phyloP scores from a whole-genome alignment of 345 rosid genomes.

The Excoecaria agallocha region DNA sequence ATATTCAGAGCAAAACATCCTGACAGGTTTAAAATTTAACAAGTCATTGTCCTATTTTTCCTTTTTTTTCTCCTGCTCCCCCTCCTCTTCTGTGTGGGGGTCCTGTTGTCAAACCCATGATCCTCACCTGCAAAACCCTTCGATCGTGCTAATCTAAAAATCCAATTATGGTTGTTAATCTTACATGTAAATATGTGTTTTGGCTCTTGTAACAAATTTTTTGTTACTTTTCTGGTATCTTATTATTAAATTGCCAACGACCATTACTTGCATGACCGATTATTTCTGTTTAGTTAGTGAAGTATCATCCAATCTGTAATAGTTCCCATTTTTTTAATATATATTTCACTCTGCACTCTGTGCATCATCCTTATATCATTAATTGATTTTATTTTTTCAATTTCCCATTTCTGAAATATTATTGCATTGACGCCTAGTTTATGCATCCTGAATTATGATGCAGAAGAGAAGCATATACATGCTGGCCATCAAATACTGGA shows the following conservation, averaged over 20 bases:
- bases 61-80: background rate
- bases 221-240: background rate
- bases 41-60: background rate
- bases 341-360: background rate
- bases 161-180: background rate
- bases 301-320: background rate
- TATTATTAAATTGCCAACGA: background rate
- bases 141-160: background rate
- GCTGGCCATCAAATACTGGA: constrained; percentile 88
- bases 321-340: background rate
- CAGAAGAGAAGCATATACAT: constrained; percentile 88
- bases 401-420: background rate
- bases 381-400: background rate
- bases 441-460: constrained; percentile 14
- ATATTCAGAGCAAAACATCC: constrained; percentile 86
- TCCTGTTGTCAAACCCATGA: background rate
- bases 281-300: background rate
- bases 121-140: background rate
- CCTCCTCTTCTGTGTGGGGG: too few relatives aligned
- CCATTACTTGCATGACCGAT: background rate
- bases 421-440: constrained; percentile 4
- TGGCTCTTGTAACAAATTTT: background rate
- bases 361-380: background rate
- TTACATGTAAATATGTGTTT: background rate
- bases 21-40: constrained; percentile 48